Conservation (phyloP, 2,329 filamentous ascomycete species). For the Trichoderma sp. region DNA sequence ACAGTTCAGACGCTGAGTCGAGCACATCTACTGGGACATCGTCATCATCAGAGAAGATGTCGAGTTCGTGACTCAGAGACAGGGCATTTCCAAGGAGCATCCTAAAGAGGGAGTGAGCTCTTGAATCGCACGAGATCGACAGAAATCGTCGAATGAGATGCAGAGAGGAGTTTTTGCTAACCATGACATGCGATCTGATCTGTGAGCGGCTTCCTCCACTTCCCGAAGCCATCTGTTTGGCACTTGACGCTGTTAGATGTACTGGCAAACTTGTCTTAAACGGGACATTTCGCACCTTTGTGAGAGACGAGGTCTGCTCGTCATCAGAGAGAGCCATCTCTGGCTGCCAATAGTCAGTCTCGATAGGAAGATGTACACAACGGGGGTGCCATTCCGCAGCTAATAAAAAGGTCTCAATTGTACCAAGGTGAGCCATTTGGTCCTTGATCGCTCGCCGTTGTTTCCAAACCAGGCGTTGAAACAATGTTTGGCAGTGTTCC, state of each 20-base stretch:
- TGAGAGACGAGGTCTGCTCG: background rate
- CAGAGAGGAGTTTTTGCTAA: background rate
- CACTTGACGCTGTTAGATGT: background rate
- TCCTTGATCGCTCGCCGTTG: background rate
- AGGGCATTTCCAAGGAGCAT: background rate
- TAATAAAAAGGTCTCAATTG: background rate
- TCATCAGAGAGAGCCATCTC: background rate
- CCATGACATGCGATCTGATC: background rate
- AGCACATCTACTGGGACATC: background rate
- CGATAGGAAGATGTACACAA: background rate
- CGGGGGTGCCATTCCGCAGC: background rate
- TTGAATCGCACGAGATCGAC: background rate
- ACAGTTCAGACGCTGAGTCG: background rate
- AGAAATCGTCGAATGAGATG: background rate
- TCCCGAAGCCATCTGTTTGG: background rate
- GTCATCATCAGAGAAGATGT: background rate
- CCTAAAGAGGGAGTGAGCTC: background rate
- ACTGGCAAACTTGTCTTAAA: background rate
- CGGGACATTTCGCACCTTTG: background rate
- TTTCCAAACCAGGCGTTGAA: background rate
- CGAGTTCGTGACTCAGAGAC: background rate
- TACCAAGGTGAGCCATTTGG: background rate
- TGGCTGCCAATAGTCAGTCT: background rate
- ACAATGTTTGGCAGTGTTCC: background rate
- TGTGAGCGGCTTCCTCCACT: background rate